Base-by-base conservation (phyloP, 805 yeast species). In the Cyberlindnera mycetangii region DNA sequence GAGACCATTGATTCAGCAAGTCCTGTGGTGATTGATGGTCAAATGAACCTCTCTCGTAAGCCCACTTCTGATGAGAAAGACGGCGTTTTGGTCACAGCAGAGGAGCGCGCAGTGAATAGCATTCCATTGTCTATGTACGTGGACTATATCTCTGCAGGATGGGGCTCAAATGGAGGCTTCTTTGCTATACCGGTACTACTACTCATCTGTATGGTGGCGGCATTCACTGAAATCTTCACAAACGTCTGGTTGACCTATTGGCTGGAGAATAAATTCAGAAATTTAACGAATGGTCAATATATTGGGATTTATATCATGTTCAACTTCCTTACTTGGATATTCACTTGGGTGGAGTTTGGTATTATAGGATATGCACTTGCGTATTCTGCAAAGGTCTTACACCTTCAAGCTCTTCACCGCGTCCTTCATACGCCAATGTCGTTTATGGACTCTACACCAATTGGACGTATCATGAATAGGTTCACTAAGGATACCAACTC, bases 161-260 rank as follows among this genome's bases (percentile, higher is more conserved):
- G 79, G 0, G 70, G 79, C 51, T 62, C 50, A 36, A 7, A 5
- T 5, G 28, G 28, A 11, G 5, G 28, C 5, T 7, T 5, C 14
- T 11, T 25, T 22, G 25, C 51, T 24, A 57, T 53, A 43, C 54
- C 60, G 15, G 68, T 63, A 51, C 72, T 59, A 32, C 55, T 61
- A 15, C 69, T 64, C 33, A 47, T 55, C 3, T 8, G 42, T 4
- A 7, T 43, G 5, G 7, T 24, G 4, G 16, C 27, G 9, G 30
- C 48, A 7, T 39, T 50, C 5, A 7, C 72, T 14, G 62, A 72
- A 21, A 74, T 76, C 56, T 79, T 41, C 56, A 71, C 84, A 20
- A 83, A 81, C 60, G 79, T 83, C 7, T 84, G 90, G 90, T 69
- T 87, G 47, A 77, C 89, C 3, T 86, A 81, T 60, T 86, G 95